Base-by-base conservation (phyloP, 2,329 filamentous ascomycete genomes). In the Uncinocarpus reesii region DNA sequence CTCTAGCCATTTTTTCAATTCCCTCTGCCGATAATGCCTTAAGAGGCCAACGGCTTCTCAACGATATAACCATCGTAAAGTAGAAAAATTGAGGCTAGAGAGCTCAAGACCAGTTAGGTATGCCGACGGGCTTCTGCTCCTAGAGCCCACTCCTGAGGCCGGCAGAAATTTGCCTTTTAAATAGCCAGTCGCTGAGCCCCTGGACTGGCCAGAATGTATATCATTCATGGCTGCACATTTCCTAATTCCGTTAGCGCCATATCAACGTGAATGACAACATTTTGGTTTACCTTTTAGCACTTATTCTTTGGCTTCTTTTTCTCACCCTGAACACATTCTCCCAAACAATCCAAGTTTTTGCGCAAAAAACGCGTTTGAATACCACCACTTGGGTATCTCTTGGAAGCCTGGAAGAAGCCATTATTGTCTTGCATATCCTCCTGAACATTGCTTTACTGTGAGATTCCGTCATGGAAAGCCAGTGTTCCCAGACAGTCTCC, bases 191-290 rank as follows among this genome's bases (percentile, higher is more conserved):
- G 2, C 32, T 18, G 6, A 20, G 26, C 8, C 7, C 15, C 16
- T 42, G 41, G 16, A 18, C n/a, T 28, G 21, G 4, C 15, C 20
- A 21, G 24, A 31, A 32, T 31, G n/a, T n/a, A n/a, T n/a, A 13
- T 24, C 35, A 40, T 41, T 24, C 45, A 29, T 46, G 43, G 15
- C 21, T 37, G 18, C 15, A 15, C 8, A 28, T 41, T 41, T 40
- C 35, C 36, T 26, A 47, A 47, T 41, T 1, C 18, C 45, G 36
- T 47, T 47, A 47, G 45, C 35, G 26, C 45, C 3, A 41, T 47
- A 40, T 41, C 4, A n/a, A 41, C 16, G 42, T 37, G 42, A 37
- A 45, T 41, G 26, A 34, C 35, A 47, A 47, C 42, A 45, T 3
- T 26, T 18, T 13, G 20, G n/a, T 16, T 28, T 46, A 26, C 8